Conservation (phyloP, 78 protist genomes). For the Guillardia theta region DNA sequence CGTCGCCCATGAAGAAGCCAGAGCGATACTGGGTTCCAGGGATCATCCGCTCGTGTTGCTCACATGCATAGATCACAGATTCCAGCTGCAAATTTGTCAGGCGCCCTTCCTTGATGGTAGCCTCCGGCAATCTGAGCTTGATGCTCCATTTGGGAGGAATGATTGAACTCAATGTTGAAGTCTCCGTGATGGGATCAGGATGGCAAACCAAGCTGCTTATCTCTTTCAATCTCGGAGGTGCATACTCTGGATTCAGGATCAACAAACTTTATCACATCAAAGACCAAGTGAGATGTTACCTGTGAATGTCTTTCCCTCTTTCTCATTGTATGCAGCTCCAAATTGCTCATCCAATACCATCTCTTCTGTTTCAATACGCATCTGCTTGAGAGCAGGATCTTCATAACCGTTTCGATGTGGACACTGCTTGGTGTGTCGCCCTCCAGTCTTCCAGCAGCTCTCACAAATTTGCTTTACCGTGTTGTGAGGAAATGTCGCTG, state of each 20-base stretch:
- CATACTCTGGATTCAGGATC: no score
- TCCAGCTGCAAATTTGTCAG: background rate
- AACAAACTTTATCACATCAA: no score
- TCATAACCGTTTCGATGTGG: background rate
- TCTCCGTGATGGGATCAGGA: background rate
- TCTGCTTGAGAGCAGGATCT: background rate
- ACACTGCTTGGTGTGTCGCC: background rate
- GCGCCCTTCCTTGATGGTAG: background rate
- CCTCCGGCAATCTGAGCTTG: background rate
- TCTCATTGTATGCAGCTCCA: background rate
- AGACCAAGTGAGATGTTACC: no score
- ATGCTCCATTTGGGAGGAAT: background rate
- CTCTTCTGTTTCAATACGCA: background rate
- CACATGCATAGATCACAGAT: background rate
- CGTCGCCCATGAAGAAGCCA: conserved; percentile 28
- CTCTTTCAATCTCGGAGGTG: background rate
- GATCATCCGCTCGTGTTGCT: background rate
- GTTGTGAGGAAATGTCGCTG: no score
- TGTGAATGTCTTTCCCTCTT: background rate
- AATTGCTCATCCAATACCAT: background rate
- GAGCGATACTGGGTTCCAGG: background rate
- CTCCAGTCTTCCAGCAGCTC: background rate
- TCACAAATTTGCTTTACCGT: no score
- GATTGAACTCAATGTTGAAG: background rate
- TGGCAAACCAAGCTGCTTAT: background rate